Base-by-base conservation (phyloP, 2,329 filamentous ascomycete genomes). In the Aspergillus sp. region DNA sequence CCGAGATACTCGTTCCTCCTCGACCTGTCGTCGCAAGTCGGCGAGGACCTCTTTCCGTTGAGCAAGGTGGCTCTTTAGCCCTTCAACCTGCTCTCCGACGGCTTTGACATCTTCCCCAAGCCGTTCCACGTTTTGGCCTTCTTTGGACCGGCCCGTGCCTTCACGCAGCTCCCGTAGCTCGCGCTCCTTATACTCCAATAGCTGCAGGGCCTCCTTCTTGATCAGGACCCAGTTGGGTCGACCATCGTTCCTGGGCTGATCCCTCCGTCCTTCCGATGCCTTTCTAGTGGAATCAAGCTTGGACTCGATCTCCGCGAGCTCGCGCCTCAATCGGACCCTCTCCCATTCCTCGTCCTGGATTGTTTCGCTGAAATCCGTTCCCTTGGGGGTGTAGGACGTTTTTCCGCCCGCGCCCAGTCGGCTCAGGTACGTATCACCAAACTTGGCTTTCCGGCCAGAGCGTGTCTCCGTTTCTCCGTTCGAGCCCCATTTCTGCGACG, bases 261-360 rank as follows among this genome's bases (percentile, higher is more conserved):
- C 75, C 51, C 82, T 83, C 58, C 86, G 82, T 61, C 85, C 84
- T 68, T 90, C 85, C 0, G 88, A 87, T 49, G 87, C 86, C 58
- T 87, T 84, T 77, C 96, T 92, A 1, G 96, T 89, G 59, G 90
- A 88, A 39, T 88, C 87, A 63, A 97, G 89, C 81, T 96, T 96
- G 58, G 89, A 85, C 69, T 99, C 93, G 29, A 99, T 81, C 68
- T 98, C 94, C 24, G 87, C 84, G 32, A 99, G 85, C 77, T 98
- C 92, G 73, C 95, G 93, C 83, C 96, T 94, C 65, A 99, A 83
- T 56, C 93, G 86, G 49, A 98, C 95, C 77, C 98, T 95, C 77
- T 99, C 95, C 92, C 95, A 98, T 74, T 99, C 95, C 70, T 88
- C 87, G 26, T 96, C 94, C 61, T 90, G 90, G 73, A 92, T 91